Base-by-base conservation (phyloP, 352 stramenopile species). In the Phytophthora quininea region DNA sequence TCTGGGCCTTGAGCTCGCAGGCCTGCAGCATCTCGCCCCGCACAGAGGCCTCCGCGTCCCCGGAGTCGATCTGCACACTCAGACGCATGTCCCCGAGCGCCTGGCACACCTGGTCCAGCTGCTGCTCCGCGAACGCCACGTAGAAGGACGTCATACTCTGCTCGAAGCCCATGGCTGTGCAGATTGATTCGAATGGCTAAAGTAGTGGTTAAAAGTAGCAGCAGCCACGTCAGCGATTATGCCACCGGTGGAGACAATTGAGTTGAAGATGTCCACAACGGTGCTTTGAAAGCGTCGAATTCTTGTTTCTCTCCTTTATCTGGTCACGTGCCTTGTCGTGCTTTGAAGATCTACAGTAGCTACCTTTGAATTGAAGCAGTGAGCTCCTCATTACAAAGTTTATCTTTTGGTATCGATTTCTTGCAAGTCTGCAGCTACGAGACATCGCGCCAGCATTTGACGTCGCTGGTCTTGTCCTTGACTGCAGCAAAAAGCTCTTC, bases 71-170 rank as follows among this genome's bases (percentile, higher is more conserved):
- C 66, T 80, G 53, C 50, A 74, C 52, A n/a, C 58, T 45, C 32
- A 88, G 57, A 0, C 80, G 80, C 84, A 92, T 90, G 60, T 82
- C 78, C 46, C 64, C 55, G 3, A 92, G 70, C 45, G 84, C 75
- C 55, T 89, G 82, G 45, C 80, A 88, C 48, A 89, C 78, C 40
- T 76, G 71, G 43, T 93, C 86, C 32, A 93, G 61, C 58, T 88
- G 77, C 45, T 90, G 69, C 73, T 95, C 86, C 27, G 86, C 86
- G 48, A 91, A 76, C 57, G 79, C 86, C 80, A 91, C 82, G 78
- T 93, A 91, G 73, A 95, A 95, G 60, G 78, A 68, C 62, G 76
- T 91, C 68, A 95, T 75, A 71, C 85, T 88, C 62, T 92, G 81
- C 65, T 95, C 79, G 63, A 95, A 95, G 75, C 74, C 80, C 82